Conservation (phyloP, 2,329 filamentous ascomycete species). For the Sarocladiaceae sp. region DNA sequence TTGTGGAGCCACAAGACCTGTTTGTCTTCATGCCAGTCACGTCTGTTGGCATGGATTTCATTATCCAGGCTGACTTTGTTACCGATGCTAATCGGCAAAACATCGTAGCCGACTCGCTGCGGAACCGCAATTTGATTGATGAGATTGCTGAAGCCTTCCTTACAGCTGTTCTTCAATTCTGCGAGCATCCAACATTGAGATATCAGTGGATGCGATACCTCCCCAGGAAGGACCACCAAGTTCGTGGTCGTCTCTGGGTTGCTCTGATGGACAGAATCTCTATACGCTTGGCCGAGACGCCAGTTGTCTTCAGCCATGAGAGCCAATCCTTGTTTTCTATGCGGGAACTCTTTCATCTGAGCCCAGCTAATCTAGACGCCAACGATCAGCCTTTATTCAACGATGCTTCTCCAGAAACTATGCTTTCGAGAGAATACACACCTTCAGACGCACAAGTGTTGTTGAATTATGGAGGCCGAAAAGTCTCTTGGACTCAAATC, state of each 20-base stretch:
- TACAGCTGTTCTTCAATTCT: constrained; percentile 31
- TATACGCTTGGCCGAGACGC: constrained; percentile 10
- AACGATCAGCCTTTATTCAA: not conserved
- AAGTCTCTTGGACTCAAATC: not conserved
- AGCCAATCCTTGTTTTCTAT: not conserved
- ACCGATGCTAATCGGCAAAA: constrained; percentile 38
- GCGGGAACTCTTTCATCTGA: not conserved
- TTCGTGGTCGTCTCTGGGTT: constrained; percentile 22
- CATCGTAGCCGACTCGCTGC: constrained; percentile 26
- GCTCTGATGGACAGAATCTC: constrained; percentile 19
- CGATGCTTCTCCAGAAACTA: not conserved
- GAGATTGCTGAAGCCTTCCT: constrained; percentile 32
- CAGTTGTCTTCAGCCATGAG: constrained; percentile 13
- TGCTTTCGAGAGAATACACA: not conserved
- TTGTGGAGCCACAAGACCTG: constrained; percentile 32
- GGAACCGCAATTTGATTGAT: constrained; percentile 30
- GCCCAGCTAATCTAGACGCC: not conserved
- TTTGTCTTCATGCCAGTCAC: constrained; percentile 42
- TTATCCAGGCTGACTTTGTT: constrained; percentile 45
- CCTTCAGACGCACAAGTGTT: constrained; percentile 8
- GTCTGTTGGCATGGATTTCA: constrained; percentile 37
- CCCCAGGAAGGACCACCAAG: constrained; percentile 20
- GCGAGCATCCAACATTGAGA: constrained; percentile 26
- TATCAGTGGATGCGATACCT: constrained; percentile 41
- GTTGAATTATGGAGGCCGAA: not conserved